Percentiles rank a stretch among this genome's conserved stretches.
phyloP scores from a whole-genome alignment of 2,329 filamentous ascomycete species.

The Pestalotiopsis sp. region DNA sequence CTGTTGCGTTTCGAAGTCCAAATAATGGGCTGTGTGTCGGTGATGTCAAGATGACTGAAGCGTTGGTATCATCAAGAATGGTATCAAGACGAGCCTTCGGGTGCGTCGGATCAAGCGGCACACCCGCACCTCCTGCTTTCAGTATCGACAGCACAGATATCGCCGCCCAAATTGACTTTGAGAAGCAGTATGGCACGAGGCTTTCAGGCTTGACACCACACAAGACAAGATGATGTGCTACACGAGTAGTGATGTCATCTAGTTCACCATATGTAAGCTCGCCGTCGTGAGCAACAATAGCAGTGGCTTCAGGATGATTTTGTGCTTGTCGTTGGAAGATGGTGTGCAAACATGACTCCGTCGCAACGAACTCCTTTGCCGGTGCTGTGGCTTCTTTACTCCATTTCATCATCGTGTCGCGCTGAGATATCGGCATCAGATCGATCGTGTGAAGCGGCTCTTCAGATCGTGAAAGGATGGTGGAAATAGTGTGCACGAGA shows the following conservation, averaged over 20 bases:
- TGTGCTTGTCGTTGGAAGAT: constrained; percentile 11
- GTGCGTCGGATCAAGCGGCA: constrained; percentile 40
- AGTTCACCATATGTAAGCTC: constrained; percentile 15
- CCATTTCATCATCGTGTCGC: constrained; percentile 9
- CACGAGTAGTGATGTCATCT: constrained; percentile 18
- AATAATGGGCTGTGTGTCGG: constrained; percentile 15
- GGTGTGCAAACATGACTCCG: constrained; percentile 8
- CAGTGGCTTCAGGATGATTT: neutral
- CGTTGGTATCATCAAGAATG: constrained; percentile 19
- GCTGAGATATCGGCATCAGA: neutral
- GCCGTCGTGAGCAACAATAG: constrained; percentile 12
- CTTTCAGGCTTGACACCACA: constrained; percentile 34
- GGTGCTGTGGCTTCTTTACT: neutral
- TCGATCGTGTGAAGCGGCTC: neutral
- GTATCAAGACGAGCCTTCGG: constrained; percentile 28
- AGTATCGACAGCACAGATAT: constrained; percentile 37
- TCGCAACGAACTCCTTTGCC: neutral
- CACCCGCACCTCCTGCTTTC: constrained; percentile 36
- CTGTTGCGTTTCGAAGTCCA: constrained; percentile 14
- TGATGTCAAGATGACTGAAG: constrained; percentile 18
- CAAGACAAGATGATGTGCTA: constrained; percentile 31
- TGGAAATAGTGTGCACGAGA: constrained; percentile 3
- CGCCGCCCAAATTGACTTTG: constrained; percentile 37
- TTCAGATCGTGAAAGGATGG: constrained; percentile 4
- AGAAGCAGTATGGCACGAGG: constrained; percentile 35